Evolutionary conservation across 345 rosid species (phyloP).

Genomic region (Zanthoxylum bungeanum): DNA sequence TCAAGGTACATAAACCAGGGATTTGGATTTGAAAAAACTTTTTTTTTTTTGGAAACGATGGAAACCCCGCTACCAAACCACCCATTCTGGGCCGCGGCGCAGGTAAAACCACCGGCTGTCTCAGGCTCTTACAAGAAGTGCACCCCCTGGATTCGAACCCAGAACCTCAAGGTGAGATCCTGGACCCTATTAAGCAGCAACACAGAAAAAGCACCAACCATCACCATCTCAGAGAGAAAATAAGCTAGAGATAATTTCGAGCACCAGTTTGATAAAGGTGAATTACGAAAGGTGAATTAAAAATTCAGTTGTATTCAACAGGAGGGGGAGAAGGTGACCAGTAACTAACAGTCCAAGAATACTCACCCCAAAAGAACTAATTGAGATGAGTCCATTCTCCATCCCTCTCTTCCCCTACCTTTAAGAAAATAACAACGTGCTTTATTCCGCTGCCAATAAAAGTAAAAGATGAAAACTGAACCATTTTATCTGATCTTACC

Average conservation of each 20-base stretch:
- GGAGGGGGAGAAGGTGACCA: background rate
- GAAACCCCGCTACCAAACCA: too few species aligned
- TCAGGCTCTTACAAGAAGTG: too few species aligned
- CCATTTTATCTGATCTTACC: constrained; percentile 24
- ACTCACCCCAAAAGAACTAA: background rate
- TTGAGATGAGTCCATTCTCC: background rate
- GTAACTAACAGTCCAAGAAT: background rate
- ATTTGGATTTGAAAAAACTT: too few species aligned
- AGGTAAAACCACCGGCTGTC: too few species aligned
- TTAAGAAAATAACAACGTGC: background rate
- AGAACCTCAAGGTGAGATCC: too few species aligned
- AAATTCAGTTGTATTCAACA: background rate
- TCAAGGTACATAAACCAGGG: too few species aligned
- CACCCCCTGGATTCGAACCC: too few species aligned
- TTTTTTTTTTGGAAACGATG: too few species aligned
- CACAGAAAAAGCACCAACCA: too few species aligned
- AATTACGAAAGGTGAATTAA: background rate
- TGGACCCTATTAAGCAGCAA: too few species aligned
- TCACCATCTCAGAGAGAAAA: too few species aligned
- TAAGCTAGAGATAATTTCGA: background rate
- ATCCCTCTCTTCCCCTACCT: background rate
- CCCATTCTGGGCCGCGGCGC: too few species aligned
- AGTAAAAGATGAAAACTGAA: background rate
- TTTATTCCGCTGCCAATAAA: background rate
- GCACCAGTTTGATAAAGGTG: background rate